phyloP scores from a whole-genome alignment of 805 yeast species.

The Yarrowia divulgata region DNA sequence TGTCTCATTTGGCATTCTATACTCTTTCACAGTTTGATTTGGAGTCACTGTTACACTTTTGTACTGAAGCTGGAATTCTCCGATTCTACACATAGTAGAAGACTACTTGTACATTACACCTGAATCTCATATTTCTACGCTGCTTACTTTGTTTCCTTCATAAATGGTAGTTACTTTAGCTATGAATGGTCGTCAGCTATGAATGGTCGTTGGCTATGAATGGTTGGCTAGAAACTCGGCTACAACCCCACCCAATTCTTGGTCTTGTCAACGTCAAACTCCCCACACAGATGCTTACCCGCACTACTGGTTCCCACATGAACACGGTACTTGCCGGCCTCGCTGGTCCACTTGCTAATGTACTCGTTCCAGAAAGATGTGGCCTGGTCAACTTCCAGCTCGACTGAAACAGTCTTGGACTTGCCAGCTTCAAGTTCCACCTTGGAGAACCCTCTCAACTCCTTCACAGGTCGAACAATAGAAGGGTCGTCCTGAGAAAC shows the following conservation, averaged over 20 bases:
- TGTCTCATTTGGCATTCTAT: too few relatives aligned
- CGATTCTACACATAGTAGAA: too few relatives aligned
- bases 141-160: too few relatives aligned
- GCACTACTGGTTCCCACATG: constrained; percentile 19
- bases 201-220: too few relatives aligned
- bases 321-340: background rate
- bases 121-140: too few relatives aligned
- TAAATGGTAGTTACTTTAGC: too few relatives aligned
- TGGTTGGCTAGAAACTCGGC: too few relatives aligned
- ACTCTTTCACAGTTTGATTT: too few relatives aligned
- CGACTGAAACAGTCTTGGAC: constrained; percentile 44
- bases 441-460: constrained; percentile 17
- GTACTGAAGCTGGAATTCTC: too few relatives aligned
- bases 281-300: constrained; percentile 7
- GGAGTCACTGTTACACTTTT: too few relatives aligned
- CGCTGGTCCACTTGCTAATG: constrained; percentile 31
- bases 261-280: constrained; percentile 15
- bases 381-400: constrained; percentile 12
- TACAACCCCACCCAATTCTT: constrained; percentile 16
- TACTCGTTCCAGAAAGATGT: constrained; percentile 28
- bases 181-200: too few relatives aligned
- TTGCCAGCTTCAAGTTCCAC: background rate
- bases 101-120: too few relatives aligned
- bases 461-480: constrained; percentile 29
- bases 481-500: constrained; percentile 13